A percentile compares a stretch with the other conserved stretches of the same genome.
These are phyloP conservation scores for Kwoniella dejecticola DNA, from an alignment of 768 basidiomycete species.

Conservation along the genomic window DNA sequence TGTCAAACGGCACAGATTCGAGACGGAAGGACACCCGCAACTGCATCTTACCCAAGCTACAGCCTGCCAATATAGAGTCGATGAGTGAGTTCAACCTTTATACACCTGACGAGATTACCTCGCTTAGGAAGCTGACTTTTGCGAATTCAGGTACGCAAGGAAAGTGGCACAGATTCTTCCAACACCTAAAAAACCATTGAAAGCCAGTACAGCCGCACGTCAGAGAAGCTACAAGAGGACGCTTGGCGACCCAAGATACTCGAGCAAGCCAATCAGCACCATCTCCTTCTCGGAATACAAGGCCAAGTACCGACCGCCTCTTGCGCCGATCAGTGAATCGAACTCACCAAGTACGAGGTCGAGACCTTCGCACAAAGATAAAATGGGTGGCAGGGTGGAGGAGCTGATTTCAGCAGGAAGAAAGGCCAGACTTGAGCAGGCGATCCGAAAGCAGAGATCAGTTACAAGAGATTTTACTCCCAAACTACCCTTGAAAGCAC, in stretches of 20 bases:
- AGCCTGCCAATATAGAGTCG: neutral
- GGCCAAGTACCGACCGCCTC: too few species aligned
- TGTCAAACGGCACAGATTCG: neutral
- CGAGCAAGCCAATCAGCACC: conserved; percentile 2
- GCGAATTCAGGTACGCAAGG: neutral
- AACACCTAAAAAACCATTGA: neutral
- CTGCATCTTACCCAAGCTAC: neutral
- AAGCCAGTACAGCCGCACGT: neutral
- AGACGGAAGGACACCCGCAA: neutral
- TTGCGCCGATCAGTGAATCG: neutral
- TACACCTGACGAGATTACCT: neutral
- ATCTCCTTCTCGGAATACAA: conserved; percentile 7
- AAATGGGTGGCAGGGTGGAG: neutral
- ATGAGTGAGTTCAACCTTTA: neutral
- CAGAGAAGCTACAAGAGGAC: conserved; percentile 1
- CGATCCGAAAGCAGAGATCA: conserved; percentile 6
- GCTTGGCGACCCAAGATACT: conserved; percentile 7
- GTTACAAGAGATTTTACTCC: neutral
- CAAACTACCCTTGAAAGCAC: neutral
- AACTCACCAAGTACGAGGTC: neutral
- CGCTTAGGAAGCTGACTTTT: neutral
- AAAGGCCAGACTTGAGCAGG: conserved; percentile 1
- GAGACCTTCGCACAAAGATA: neutral
- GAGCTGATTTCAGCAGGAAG: conserved; percentile 16
- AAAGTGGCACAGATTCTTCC: conserved; percentile 4